Conservation (phyloP, 106 monocot genomes). For the Dioscorea zingiberensis region DNA sequence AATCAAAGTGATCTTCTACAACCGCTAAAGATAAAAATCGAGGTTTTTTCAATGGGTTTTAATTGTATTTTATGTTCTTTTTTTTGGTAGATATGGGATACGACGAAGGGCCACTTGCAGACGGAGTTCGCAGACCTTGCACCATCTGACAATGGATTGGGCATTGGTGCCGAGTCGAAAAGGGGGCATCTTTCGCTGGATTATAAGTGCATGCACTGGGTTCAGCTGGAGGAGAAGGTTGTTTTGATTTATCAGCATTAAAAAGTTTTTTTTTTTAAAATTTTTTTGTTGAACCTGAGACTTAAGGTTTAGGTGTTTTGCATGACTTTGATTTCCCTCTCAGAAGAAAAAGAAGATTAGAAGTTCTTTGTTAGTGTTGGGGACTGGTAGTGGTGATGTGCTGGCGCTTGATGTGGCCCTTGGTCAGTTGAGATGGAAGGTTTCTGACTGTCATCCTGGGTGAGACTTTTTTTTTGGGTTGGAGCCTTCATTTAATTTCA, state of each 20-base stretch:
- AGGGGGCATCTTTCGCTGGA: constrained; percentile 79
- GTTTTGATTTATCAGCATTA: not conserved
- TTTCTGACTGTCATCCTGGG: constrained; percentile 86
- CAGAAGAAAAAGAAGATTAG: constrained; percentile 65
- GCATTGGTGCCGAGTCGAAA: constrained; percentile 22
- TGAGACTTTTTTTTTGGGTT: constrained; percentile 32
- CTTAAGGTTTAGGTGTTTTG: not conserved
- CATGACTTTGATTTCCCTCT: not conserved
- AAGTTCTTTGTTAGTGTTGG: constrained; percentile 62
- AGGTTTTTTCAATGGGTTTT: not conserved
- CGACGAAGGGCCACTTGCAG: constrained; percentile 59
- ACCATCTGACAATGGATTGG: constrained; percentile 5
- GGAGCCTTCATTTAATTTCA: too few species aligned
- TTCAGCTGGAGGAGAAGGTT: constrained; percentile 65
- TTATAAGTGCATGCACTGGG: constrained; percentile 95
- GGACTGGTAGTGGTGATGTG: constrained; percentile 82
- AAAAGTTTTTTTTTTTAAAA: not conserved
- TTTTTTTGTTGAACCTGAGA: not conserved
- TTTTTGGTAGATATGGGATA: constrained; percentile 69
- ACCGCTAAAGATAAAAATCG: not conserved
- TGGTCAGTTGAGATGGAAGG: constrained; percentile 71
- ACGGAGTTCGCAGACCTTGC: constrained; percentile 56
- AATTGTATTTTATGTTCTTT: not conserved
- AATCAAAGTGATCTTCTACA: constrained; percentile 43
- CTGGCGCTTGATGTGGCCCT: constrained; percentile 74